phyloP scores from a whole-genome alignment of 1,139 yeast genomes.

The Sugiyamaella grinbergsii region DNA sequence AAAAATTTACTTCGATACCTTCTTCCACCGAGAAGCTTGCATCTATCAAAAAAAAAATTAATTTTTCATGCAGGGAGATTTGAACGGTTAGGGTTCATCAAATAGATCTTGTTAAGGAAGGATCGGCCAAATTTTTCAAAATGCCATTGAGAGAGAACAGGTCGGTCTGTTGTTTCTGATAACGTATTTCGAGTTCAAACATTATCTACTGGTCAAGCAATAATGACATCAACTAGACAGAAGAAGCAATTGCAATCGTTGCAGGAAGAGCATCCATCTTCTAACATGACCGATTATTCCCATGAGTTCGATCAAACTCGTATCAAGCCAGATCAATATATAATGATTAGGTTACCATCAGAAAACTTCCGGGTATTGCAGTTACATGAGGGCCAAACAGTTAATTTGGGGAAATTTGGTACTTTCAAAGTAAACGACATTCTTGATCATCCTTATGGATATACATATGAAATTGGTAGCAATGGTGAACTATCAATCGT shows the following conservation, averaged over 20 bases:
- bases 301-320: slow-evolving; percentile 22
- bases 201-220: no score
- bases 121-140: slow-evolving; percentile 18
- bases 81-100: slow-evolving; percentile 1
- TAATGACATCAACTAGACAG: slow-evolving; percentile 9
- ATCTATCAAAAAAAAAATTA: no score
- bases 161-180: no score
- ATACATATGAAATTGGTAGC: slow-evolving; percentile 79
- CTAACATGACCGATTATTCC: slow-evolving; percentile 4
- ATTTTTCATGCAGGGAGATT: slow-evolving; percentile 15
- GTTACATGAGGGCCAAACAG: slow-evolving; percentile 57
- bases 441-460: slow-evolving; percentile 82
- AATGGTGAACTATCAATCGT: slow-evolving; percentile 33
- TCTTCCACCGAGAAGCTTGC: no score
- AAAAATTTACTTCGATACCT: no score
- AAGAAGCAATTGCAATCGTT: slow-evolving; percentile 12
- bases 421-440: slow-evolving; percentile 72
- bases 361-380: slow-evolving; percentile 72
- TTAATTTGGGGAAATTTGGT: slow-evolving; percentile 90
- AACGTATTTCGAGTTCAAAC: no score
- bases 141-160: no score
- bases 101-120: slow-evolving; percentile 1
- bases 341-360: slow-evolving; percentile 76
- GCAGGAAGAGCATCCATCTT: neutral
- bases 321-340: slow-evolving; percentile 56